A percentile compares a stretch with the other conserved stretches of the same genome.
phyloP scores from a whole-genome alignment of 2,329 filamentous ascomycete species.

The Cercospora berteroae region DNA sequence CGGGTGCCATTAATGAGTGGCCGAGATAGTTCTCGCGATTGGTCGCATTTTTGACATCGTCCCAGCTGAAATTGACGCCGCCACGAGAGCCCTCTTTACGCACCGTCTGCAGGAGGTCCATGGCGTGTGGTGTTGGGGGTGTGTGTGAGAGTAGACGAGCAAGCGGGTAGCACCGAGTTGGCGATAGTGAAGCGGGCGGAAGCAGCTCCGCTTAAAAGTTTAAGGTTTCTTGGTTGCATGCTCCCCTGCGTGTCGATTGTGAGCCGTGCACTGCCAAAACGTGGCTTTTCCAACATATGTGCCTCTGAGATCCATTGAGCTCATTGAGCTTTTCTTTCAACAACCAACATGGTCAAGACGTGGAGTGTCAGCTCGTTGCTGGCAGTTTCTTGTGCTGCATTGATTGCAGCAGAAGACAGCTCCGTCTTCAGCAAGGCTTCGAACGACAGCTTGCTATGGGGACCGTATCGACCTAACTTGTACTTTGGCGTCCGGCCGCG shows the following conservation, averaged over 20 bases:
- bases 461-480: constrained; percentile 87
- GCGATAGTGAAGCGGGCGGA: not conserved
- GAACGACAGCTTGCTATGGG: constrained; percentile 91
- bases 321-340: not conserved
- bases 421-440: constrained; percentile 46
- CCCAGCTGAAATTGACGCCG: constrained; percentile 95
- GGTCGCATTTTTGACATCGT: constrained; percentile 79
- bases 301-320: not conserved
- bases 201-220: not conserved
- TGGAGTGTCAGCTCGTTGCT: constrained; percentile 28
- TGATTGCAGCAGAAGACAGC: constrained; percentile 23
- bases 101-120: constrained; percentile 92
- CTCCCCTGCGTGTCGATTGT: not conserved
- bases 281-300: constrained; percentile 9
- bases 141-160: not conserved
- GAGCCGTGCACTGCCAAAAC: constrained; percentile 8
- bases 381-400: constrained; percentile 25
- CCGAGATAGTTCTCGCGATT: constrained; percentile 91
- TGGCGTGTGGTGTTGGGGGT: constrained; percentile 41
- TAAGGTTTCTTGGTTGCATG: constrained; percentile 8
- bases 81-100: constrained; percentile 88
- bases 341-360: constrained; percentile 25
- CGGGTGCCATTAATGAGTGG: constrained; percentile 84
- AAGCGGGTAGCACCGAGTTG: not conserved
- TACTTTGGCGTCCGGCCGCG: constrained; percentile 90